A percentile compares a stretch with the other conserved stretches of the same genome.
Conservation (phyloP, 768 basidiomycete genomes). For the Boletus vermiculosoides region DNA sequence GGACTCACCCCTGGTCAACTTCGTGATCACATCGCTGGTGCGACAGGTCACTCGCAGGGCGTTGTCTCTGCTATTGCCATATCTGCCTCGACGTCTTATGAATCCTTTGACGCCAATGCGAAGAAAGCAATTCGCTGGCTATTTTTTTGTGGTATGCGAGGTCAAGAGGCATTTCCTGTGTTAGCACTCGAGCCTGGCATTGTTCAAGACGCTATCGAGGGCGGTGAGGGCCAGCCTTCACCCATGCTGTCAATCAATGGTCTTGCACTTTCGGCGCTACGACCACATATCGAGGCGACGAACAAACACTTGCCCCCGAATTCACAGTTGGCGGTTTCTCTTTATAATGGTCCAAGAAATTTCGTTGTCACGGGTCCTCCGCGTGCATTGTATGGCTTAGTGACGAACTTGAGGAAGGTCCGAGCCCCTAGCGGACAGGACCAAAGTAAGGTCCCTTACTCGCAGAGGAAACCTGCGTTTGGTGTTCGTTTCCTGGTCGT, state of each 20-base stretch:
- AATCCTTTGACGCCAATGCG: constrained; percentile 72
- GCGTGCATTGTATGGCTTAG: constrained; percentile 89
- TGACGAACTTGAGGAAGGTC: constrained; percentile 85
- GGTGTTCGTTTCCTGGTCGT: constrained; percentile 93
- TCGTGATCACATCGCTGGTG: constrained; percentile 70
- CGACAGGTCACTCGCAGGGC: constrained; percentile 98
- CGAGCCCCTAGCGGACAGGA: constrained; percentile 85
- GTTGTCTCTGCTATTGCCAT: constrained; percentile 92
- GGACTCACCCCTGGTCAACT: constrained; percentile 79
- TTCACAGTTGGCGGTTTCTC: constrained; percentile 80
- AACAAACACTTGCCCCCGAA: constrained; percentile 81
- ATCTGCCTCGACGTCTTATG: constrained; percentile 73
- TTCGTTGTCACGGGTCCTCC: constrained; percentile 94
- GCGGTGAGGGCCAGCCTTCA: constrained; percentile 89
- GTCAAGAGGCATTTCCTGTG: constrained; percentile 92
- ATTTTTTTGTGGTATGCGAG: constrained; percentile 90
- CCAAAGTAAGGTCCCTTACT: constrained; percentile 92
- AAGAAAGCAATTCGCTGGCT: constrained; percentile 88
- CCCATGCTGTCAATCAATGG: constrained; percentile 95
- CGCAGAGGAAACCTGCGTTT: constrained; percentile 93
- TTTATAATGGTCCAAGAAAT: constrained; percentile 87
- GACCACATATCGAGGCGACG: constrained; percentile 80
- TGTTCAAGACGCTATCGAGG: constrained; percentile 82
- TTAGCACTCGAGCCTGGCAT: constrained; percentile 86
- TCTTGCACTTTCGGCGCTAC: constrained; percentile 69